Evolutionary conservation across 495 filamentous ascomycete genomes (phyloP), one percentile per base, ranked within the genome.

Genomic region (Haplographium delicatum): DNA sequence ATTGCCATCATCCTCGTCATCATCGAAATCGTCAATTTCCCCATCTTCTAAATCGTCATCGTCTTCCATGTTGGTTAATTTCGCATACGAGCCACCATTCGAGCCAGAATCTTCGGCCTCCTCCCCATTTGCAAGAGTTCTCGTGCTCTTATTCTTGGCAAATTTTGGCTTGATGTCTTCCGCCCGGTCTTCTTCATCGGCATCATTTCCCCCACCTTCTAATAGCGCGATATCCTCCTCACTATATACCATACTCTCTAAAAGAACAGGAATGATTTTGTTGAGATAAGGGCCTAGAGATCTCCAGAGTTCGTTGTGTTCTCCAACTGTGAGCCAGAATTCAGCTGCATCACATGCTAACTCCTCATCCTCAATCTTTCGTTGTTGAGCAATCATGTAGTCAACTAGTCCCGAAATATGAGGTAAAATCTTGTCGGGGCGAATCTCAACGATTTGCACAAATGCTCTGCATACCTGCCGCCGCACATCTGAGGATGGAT

Each of bases 201-300:
- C 94, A 70, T 97, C 91, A 51, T 95, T 88, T 24, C 81, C 84
- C 6, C 85, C 87, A 28, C 80, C 86, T 53, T 88, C 89, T 22
- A 97, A 68, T 20, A 88, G 74, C 40, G 87, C 76, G 44, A 95
- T 89, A 52, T 97, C 94, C 47, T 97, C 93, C 53, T 95, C 86
- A 58, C 86, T 84, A 58, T 97, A 99, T 13, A 97, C 82, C 93
- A 99, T 99, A 60, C 88, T 91, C 51, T 91, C 82, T 2, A 99
- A 78, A 35, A 99, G 68, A 13, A 96, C 85, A 0, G 93, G 91
- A 15, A 99, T 82, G 40, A 99, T 89, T 63, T 88, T 88, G 47
- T 76, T 68, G 53, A 99, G 80, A 62, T 85, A 86, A 1, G 88
- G 89, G 5, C 73, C 82, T 16, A 99, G 67, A 0, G 78, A 72